phyloP scores from a whole-genome alignment of 441 rosid genomes.

The Adansonia grandidieri region DNA sequence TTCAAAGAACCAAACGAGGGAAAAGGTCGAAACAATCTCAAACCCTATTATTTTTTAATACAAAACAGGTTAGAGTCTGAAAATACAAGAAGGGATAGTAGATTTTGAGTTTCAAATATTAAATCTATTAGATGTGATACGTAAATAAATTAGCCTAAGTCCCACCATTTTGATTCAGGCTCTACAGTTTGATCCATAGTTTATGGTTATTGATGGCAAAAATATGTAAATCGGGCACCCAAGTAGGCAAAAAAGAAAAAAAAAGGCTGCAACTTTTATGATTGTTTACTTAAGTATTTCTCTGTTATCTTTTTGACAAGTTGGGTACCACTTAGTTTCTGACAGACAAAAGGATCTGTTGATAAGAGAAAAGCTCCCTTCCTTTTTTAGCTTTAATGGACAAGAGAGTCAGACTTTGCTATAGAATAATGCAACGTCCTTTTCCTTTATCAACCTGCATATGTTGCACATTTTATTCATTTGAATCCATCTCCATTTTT shows the following conservation, averaged over 20 bases:
- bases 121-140: no score
- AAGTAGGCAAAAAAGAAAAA: neutral
- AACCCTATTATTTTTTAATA: neutral
- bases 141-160: no score
- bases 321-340: slow-evolving; percentile 27
- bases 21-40: neutral
- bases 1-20: neutral
- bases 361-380: slow-evolving; percentile 24
- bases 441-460: slow-evolving; percentile 22
- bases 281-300: slow-evolving; percentile 11
- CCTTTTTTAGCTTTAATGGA: slow-evolving; percentile 24
- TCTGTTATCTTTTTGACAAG: slow-evolving; percentile 6
- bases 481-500: neutral
- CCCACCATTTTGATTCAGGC: no score
- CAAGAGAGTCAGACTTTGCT: neutral
- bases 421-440: slow-evolving; percentile 29
- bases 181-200: neutral
- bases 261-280: neutral
- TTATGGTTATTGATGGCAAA: neutral
- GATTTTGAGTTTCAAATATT: no score
- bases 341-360: slow-evolving; percentile 29
- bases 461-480: slow-evolving; percentile 5
- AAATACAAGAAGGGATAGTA: no score
- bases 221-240: neutral
- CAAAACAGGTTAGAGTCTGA: no score